Evolutionary conservation across 192 early-diverging fungal genomes (phyloP), one percentile per base, ranked within the genome.

Genomic region (Backusella morwellensis): DNA sequence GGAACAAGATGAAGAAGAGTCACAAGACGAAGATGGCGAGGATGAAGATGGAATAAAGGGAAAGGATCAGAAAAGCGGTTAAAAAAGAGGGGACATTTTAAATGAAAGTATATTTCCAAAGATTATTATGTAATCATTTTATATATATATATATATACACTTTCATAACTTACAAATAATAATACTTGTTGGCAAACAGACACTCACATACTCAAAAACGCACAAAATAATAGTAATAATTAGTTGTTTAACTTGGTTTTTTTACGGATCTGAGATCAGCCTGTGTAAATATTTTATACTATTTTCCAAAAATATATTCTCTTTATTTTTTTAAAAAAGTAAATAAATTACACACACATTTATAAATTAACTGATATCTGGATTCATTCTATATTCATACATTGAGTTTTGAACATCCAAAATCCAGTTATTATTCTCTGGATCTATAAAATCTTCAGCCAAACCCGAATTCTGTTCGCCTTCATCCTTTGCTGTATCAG

Each of bases 71-170:
- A 67, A 67, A 67, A 35, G 34, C 15, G 66, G 11, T 17, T 32
- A 35, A 67, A 34, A 35, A 67, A 14, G 34, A 35, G 15, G 38
- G 0, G 17, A 35, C 12, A 35, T n/a, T 35, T 67, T 29, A 67
- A 35, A 35, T 17, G 34, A 12, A 32, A 67, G 3, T 14, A 6
- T 59, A 59, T 23, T 59, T 59, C 23, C 56, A 59, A 59, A 9
- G 6, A 14, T 29, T 59, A 59, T 59, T 59, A 59, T 59, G 56
- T 59, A 59, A 59, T 29, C 56, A 59, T 9, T 9, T 9, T 59
- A 59, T 59, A 59, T 11, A 40, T 63, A 63, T 59, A 59, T 59
- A 59, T 59, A 59, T 63, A 63, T 29, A 63, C 56, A 26, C 56
- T 14, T 63, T 63, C 21, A 56, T 11, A 56, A 56, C 7, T 9